Evolutionary conservation across 75 land plant genomes (phyloP).

Genomic region (Ceratopteris richardii): DNA sequence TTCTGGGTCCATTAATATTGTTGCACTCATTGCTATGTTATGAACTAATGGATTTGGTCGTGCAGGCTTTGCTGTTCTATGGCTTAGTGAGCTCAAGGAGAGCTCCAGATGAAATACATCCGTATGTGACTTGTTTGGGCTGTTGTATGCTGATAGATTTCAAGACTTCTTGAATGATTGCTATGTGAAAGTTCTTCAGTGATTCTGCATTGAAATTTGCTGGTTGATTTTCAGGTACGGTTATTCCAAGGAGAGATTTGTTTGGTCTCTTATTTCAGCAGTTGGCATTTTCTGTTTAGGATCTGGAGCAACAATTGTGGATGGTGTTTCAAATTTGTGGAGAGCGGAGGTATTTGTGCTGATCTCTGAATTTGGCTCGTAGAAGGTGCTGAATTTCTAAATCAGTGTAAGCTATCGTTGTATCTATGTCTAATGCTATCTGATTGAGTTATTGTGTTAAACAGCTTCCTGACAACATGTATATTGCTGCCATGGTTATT

Average conservation of each 20-base stretch:
- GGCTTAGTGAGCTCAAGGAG: constrained; percentile 92
- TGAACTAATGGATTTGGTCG: too few relatives aligned
- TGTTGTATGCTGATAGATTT: too few relatives aligned
- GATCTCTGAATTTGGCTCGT: not conserved
- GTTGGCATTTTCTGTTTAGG: constrained; percentile 98
- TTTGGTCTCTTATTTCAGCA: constrained; percentile 97
- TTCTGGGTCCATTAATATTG: too few relatives aligned
- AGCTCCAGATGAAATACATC: constrained; percentile 98
- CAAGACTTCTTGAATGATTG: too few relatives aligned
- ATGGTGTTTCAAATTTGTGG: constrained; percentile 89
- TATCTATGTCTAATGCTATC: not conserved
- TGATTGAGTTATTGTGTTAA: not conserved
- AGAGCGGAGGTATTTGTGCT: constrained; percentile 47
- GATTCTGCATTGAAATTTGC: constrained; percentile 1
- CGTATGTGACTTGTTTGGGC: constrained; percentile 44
- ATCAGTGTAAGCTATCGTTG: not conserved
- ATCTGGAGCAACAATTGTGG: constrained; percentile 93
- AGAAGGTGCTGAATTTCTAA: too few relatives aligned
- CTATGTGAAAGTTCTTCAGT: too few relatives aligned
- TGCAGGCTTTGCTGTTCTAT: constrained; percentile 90
- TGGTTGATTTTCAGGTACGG: constrained; percentile 64
- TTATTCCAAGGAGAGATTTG: constrained; percentile 93
- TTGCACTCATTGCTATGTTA: too few relatives aligned
- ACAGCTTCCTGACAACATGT: constrained; percentile 74
- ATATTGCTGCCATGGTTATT: constrained; percentile 77